Evolutionary conservation across 805 yeast genomes (phyloP).

Genomic region (Starmerella sp.): DNA sequence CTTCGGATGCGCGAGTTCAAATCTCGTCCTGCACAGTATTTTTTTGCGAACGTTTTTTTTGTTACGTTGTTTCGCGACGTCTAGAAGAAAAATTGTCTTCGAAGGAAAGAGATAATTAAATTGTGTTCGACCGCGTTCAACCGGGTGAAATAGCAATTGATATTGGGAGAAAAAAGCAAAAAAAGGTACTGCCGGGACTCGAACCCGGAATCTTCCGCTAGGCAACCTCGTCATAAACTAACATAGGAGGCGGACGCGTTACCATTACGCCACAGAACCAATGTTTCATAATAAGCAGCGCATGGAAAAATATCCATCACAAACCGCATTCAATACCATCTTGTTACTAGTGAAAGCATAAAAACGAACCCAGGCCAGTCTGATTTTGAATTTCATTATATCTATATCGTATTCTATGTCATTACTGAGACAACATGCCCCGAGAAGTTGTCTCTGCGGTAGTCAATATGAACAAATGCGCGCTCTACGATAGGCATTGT

Average conservation of each 20-base stretch:
- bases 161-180: background rate
- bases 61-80: no score
- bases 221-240: background rate
- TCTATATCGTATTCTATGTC: background rate
- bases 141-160: background rate
- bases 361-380: background rate
- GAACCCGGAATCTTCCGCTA: slow-evolving; percentile 58
- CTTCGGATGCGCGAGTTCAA: slow-evolving; percentile 26
- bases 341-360: no score
- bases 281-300: background rate
- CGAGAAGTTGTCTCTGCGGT: slow-evolving; percentile 31
- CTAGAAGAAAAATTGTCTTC: no score
- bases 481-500: slow-evolving; percentile 67
- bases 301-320: background rate
- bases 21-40: slow-evolving; percentile 23
- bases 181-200: slow-evolving; percentile 45
- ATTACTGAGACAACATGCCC: slow-evolving; percentile 26
- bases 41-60: background rate
- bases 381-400: background rate
- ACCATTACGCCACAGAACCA: slow-evolving; percentile 44
- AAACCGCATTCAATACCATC: background rate
- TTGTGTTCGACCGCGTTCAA: no score
- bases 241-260: slow-evolving; percentile 55
- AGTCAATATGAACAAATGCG: slow-evolving; percentile 70
- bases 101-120: no score